Evolutionary conservation across 768 basidiomycete species (phyloP), one percentile per base, ranked within the genome.

Genomic region (Kwoniella sp.): DNA sequence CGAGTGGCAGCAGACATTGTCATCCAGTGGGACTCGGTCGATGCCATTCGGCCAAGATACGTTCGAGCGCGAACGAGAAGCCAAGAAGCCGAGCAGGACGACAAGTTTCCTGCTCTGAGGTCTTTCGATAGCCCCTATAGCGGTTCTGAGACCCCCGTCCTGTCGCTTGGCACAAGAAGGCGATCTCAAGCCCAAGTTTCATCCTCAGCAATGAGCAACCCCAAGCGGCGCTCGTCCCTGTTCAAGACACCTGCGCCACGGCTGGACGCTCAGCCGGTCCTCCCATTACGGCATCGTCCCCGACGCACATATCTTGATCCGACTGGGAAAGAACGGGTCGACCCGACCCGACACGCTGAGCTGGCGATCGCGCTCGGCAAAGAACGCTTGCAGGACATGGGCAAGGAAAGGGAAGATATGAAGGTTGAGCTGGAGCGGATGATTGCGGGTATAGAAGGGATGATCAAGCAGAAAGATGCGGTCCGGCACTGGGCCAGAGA

Each of bases 1-100:
- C 29, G 44, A 39, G 37, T 55, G 10, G 39, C 52, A 15, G 49
- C 57, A 4, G 60, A 56, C 2, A 42, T 64, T n/a, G 60, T 62
- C 3, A 9, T 48, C 11, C 28, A 44, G 10, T 57, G 52, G 33
- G 42, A 46, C 11, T 15, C 31, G 2, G 23, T 57, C 14, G 51
- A 57, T 6, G 8, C 36, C 2, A 15, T 61, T 3, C 51, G 50
- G 7, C 14, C 25, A 3, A 26, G 29, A 4, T 45, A 57, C 29
- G 28, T 29, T 25, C 36, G 48, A 7, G 31, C 10, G 5, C 29
- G 38, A 17, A 20, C 20, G 2, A 9, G 33, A 15, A 28, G 17
- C 34, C 32, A 40, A 22, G 11, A 11, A 1, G 25, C 29, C 5
- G 39, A 38, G 6, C 36, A 37, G 11, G 49, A 31, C 26, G 50